phyloP scores from a whole-genome alignment of 257 asterid species.

The Leptodermis oblonga region DNA sequence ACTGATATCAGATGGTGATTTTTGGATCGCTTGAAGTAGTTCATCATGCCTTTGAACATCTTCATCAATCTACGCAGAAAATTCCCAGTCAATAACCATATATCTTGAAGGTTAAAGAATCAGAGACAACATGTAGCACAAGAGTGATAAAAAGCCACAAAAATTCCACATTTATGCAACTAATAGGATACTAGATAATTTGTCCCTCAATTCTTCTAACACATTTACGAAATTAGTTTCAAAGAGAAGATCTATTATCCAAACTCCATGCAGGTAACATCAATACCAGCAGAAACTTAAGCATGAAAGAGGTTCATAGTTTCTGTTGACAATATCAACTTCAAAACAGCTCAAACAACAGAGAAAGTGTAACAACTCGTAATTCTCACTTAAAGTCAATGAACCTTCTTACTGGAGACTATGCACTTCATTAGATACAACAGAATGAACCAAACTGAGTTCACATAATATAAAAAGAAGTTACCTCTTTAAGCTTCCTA shows the following conservation, averaged over 20 bases:
- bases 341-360: not conserved
- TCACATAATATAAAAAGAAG: not conserved
- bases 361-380: not conserved
- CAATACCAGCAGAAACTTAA: not conserved
- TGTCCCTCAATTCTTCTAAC: no score
- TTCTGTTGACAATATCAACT: not conserved
- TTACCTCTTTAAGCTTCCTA: slow-evolving; percentile 89
- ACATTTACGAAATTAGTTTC: not conserved
- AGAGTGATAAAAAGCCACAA: not conserved
- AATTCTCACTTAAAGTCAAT: not conserved
- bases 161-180: not conserved
- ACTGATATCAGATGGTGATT: slow-evolving; percentile 56
- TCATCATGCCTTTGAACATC: slow-evolving; percentile 82
- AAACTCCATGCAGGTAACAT: not conserved
- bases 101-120: not conserved
- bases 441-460: slow-evolving; percentile 13
- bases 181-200: not conserved
- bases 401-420: not conserved
- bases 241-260: not conserved
- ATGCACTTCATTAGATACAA: not conserved
- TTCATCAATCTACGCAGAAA: slow-evolving; percentile 55
- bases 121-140: not conserved
- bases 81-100: slow-evolving; percentile 19
- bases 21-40: slow-evolving; percentile 59
- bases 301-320: not conserved